These are phyloP conservation scores for Kuraishia piskuri DNA, from an alignment of 805 yeast genomes.

Conservation along the genomic window DNA sequence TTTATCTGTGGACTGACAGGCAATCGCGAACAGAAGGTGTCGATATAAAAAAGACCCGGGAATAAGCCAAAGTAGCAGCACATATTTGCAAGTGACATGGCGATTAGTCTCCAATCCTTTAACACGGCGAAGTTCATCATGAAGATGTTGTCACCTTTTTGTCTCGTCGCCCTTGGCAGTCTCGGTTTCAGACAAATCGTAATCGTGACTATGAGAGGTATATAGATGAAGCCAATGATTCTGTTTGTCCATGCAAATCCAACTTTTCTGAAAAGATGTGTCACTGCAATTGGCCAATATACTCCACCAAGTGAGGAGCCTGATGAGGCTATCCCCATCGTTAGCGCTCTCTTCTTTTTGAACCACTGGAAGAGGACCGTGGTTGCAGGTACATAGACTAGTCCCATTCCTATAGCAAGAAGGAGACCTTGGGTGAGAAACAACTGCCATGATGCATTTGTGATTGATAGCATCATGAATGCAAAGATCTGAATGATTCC, in stretches of 20 bases:
- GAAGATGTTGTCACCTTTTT: slow-evolving; percentile 1
- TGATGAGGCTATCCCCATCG: slow-evolving; percentile 36
- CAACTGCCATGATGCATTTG: slow-evolving; percentile 39
- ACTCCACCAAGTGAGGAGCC: slow-evolving; percentile 51
- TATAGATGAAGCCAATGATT: slow-evolving; percentile 21
- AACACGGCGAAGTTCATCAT: slow-evolving; percentile 6
- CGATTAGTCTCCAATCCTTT: slow-evolving; percentile 8
- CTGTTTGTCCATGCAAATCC: slow-evolving; percentile 38
- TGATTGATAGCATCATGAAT: slow-evolving; percentile 36
- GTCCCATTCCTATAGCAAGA: slow-evolving; percentile 38
- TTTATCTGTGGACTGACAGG: not conserved
- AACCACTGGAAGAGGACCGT: slow-evolving; percentile 43
- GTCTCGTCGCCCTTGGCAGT: slow-evolving; percentile 14
- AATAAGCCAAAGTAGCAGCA: slow-evolving; percentile 21
- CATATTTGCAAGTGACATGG: slow-evolving; percentile 2
- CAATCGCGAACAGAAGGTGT: slow-evolving; percentile 8
- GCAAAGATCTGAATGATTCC: slow-evolving; percentile 33
- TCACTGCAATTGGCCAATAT: slow-evolving; percentile 32
- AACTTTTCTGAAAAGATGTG: slow-evolving; percentile 1
- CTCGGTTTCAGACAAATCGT: slow-evolving; percentile 20
- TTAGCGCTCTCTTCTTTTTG: slow-evolving; percentile 31
- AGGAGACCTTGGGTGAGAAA: slow-evolving; percentile 44
- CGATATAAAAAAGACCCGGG: slow-evolving; percentile 19
- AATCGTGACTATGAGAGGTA: slow-evolving; percentile 17
- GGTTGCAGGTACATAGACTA: slow-evolving; percentile 34